Evolutionary conservation across 2,329 filamentous ascomycete genomes (phyloP).

Genomic region (Arthroderma sp.): DNA sequence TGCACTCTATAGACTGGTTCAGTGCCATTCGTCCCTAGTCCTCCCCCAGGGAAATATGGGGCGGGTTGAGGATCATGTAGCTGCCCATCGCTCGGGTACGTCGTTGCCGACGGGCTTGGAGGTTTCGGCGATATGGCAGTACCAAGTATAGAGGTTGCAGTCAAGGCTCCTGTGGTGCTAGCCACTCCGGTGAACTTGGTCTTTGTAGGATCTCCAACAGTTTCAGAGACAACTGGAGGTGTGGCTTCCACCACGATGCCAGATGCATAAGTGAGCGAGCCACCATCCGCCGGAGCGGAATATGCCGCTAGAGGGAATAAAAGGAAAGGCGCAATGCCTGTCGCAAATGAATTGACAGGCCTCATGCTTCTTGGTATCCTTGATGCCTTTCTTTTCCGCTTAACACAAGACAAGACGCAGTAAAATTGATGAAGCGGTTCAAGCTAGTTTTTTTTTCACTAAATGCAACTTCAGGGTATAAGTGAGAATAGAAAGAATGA

Average conservation of each 20-base stretch:
- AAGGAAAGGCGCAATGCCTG: no score
- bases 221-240: conserved; percentile 5
- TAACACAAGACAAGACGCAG: no score
- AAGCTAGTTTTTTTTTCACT: no score
- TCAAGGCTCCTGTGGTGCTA: conserved; percentile 56
- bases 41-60: conserved; percentile 59
- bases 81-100: conserved; percentile 58
- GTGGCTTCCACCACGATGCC: conserved; percentile 7
- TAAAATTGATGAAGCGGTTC: no score
- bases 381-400: no score
- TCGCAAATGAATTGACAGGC: no score
- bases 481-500: no score
- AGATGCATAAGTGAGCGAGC: conserved; percentile 8
- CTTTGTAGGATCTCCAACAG: neutral
- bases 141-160: conserved; percentile 39
- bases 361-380: no score
- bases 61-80: conserved; percentile 56
- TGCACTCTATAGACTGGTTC: conserved; percentile 62
- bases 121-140: conserved; percentile 45
- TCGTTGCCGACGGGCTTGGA: conserved; percentile 47
- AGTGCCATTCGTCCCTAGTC: conserved; percentile 64
- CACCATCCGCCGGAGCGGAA: no score
- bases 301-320: no score
- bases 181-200: conserved; percentile 54
- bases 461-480: no score